Base-by-base conservation (phyloP, 805 yeast genomes). In the Kuraishia cidri region DNA sequence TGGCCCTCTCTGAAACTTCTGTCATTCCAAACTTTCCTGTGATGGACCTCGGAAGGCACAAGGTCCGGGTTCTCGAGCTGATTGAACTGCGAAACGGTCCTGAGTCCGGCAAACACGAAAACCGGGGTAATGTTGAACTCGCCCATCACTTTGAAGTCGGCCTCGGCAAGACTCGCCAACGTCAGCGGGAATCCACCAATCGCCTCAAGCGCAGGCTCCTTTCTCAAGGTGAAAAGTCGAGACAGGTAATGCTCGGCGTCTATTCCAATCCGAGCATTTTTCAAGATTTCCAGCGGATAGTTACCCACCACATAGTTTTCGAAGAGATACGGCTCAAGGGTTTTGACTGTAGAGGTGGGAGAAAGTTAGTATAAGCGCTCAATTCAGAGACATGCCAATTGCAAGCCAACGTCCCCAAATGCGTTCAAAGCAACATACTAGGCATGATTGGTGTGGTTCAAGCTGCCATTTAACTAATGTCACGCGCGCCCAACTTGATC, bases 171-270 rank as follows among this genome's bases (percentile, higher is more conserved):
- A 37, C 59, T 58, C 36, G 61, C 64, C 40, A 86, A 56, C 3
- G 84, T 69, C 30, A 69, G 52, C 2, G 95, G 94, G 36, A 79
- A 69, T 0, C 94, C 95, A 16, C 94, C 95, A 41, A 81, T 68
- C 7, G 92, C 94, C 31, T 78, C 80, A 26, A 76, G 53, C 38
- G 70, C 72, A 31, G 79, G 79, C 43, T 84, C 94, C 35, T 74
- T 75, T 41, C 75, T 76, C 42, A 62, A 62, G 4, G 78, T 62
- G 38, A 81, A 55, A 27, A 81, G 62, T 33, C 84, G 58, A 17
- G 81, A 62, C 24, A 85, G 54, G 47, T 85, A 87, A 49, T 85
- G 87, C 42, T 75, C 82, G 10, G 79, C 92, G 51, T 87, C 95
- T 29, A 86, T 81, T 35, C 95, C 95, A 32, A 86, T 59, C 11